A percentile compares a stretch with the other conserved stretches of the same genome.
These are phyloP conservation scores for Diophrys sp. DNA, from an alignment of 73 alveolate genomes.

Conservation along the genomic window DNA sequence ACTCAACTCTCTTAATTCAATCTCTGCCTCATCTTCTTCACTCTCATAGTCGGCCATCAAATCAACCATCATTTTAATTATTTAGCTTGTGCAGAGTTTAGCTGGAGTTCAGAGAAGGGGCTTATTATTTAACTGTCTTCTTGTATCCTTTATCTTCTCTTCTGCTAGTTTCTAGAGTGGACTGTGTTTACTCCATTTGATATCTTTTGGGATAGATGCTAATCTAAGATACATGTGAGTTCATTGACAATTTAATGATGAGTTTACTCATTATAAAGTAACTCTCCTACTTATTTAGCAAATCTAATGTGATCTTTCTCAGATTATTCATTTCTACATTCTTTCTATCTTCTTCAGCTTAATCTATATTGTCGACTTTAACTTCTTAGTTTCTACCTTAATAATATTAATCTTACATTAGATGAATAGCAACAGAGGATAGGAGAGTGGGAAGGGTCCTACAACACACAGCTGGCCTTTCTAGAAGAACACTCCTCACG, in stretches of 20 bases:
- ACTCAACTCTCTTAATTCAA: constrained; percentile 26
- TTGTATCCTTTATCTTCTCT: constrained; percentile 38
- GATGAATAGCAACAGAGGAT: neutral
- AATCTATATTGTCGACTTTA: neutral
- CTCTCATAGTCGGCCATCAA: constrained; percentile 36
- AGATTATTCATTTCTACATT: constrained; percentile 11
- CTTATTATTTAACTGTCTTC: constrained; percentile 9
- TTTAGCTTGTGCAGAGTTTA: neutral
- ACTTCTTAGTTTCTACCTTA: neutral
- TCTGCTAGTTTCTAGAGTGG: constrained; percentile 29
- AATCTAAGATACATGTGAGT: neutral
- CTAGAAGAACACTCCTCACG: neutral
- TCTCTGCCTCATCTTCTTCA: constrained; percentile 20
- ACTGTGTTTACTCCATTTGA: constrained; percentile 15
- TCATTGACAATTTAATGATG: constrained; percentile 39
- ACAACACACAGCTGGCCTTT: neutral
- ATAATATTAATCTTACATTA: neutral
- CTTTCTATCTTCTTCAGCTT: neutral
- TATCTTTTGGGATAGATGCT: constrained; percentile 14
- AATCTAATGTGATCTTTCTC: constrained; percentile 21
- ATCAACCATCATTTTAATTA: constrained; percentile 5
- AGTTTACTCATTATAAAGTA: constrained; percentile 22
- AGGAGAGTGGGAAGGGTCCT: neutral
- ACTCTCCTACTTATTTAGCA: constrained; percentile 22
- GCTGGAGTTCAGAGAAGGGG: constrained; percentile 19